Conservation (phyloP, 306 rosid species). For the Corylus avellana region DNA sequence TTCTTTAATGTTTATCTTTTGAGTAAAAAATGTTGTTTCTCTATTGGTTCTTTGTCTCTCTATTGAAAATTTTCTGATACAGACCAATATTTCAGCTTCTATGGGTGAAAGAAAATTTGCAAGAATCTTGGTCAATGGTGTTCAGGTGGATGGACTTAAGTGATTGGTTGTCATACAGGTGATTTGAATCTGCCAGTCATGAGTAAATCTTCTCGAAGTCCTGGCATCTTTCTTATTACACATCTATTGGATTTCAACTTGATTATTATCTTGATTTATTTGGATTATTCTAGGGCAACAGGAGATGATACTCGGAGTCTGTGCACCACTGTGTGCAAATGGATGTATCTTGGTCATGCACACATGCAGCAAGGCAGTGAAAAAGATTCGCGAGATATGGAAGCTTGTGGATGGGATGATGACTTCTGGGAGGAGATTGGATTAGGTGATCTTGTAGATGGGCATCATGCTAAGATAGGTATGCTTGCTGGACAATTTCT, state of each 20-base stretch:
- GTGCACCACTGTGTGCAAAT: constrained; percentile 96
- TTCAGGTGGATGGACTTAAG: constrained; percentile 99
- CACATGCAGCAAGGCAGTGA: constrained; percentile 79
- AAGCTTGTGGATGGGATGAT: constrained; percentile 99
- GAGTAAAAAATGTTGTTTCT: constrained; percentile 13
- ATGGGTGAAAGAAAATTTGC: constrained; percentile 97
- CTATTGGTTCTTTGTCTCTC: constrained; percentile 10
- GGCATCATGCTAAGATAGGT: constrained; percentile 99
- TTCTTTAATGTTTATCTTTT: constrained; percentile 4
- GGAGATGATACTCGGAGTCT: constrained; percentile 97
- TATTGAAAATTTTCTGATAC: constrained; percentile 29
- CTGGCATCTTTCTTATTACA: constrained; percentile 21
- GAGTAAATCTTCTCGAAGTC: constrained; percentile 18
- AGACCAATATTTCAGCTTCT: constrained; percentile 68
- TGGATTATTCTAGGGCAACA: constrained; percentile 68
- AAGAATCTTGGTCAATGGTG: constrained; percentile 92
- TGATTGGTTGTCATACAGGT: constrained; percentile 99
- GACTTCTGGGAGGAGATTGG: constrained; percentile 99
- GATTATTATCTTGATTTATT: constrained; percentile 18
- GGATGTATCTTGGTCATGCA: constrained; percentile 99
- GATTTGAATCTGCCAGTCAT: constrained; percentile 24
- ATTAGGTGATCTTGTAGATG: constrained; percentile 88
- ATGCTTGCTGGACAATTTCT: constrained; percentile 20
- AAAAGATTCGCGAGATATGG: constrained; percentile 78
- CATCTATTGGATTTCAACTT: constrained; percentile 27